Conservation (phyloP, 176 grass and related monocot genomes). For the Juncus inflexus region DNA sequence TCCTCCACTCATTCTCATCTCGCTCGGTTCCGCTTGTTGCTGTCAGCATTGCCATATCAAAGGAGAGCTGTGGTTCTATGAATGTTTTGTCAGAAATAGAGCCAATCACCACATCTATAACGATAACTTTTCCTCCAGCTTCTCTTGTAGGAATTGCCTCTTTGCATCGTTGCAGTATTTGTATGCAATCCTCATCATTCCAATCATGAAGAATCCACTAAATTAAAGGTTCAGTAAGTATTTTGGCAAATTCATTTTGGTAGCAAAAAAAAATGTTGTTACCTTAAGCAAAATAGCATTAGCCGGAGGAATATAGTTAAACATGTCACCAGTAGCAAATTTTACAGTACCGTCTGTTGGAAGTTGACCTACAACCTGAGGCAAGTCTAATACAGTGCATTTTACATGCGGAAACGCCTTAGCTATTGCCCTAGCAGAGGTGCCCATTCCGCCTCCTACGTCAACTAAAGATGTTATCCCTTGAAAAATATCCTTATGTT, state of each 20-base stretch:
- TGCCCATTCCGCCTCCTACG: constrained; percentile 31
- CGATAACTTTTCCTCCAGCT: neutral
- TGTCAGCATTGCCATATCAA: constrained; percentile 24
- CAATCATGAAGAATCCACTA: neutral
- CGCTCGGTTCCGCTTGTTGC: neutral
- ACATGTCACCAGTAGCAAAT: constrained; percentile 47
- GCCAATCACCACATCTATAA: constrained; percentile 39
- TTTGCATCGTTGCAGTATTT: too few relatives aligned
- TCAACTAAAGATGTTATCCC: constrained; percentile 13
- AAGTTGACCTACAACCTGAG: constrained; percentile 22
- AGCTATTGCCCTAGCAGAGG: constrained; percentile 24
- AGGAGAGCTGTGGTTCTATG: constrained; percentile 9
- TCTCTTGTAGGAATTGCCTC: constrained; percentile 32
- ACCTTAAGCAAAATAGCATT: neutral
- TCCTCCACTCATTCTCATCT: constrained; percentile 29
- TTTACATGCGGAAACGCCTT: constrained; percentile 34
- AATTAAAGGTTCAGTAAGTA: neutral
- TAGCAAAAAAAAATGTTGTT: neutral
- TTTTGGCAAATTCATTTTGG: neutral
- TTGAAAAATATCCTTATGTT: neutral
- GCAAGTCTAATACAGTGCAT: constrained; percentile 13
- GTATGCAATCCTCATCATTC: too few relatives aligned
- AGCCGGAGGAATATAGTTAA: constrained; percentile 7
- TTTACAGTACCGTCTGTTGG: constrained; percentile 19
- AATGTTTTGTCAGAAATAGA: neutral